phyloP scores from a whole-genome alignment of 2,329 filamentous ascomycete species.

The Ceratocystis eucalypticola region DNA sequence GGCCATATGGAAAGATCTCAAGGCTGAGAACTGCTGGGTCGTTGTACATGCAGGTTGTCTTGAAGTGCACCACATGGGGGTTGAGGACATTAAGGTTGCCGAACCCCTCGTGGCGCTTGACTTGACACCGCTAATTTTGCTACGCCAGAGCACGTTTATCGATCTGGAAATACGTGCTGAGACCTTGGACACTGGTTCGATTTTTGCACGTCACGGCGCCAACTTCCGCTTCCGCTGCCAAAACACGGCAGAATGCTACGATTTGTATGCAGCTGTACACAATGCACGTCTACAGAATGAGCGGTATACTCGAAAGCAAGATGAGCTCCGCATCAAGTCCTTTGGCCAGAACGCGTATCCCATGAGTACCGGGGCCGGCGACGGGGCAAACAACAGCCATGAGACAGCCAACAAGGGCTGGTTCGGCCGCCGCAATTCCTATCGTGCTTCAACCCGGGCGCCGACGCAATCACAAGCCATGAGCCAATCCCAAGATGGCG shows the following conservation, averaged over 20 bases:
- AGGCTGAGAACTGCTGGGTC: constrained; percentile 39
- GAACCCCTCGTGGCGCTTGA: constrained; percentile 56
- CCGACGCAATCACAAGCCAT: constrained; percentile 29
- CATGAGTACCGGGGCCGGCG: background rate
- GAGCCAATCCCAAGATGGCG: constrained; percentile 55
- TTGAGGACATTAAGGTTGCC: constrained; percentile 26
- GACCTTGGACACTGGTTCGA: constrained; percentile 55
- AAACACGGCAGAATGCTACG: constrained; percentile 62
- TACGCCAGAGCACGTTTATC: constrained; percentile 79
- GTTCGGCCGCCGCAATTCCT: constrained; percentile 52
- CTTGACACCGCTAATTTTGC: constrained; percentile 78
- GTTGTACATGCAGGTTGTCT: constrained; percentile 45
- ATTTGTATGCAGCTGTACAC: constrained; percentile 77
- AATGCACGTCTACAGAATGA: constrained; percentile 82
- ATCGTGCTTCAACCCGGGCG: constrained; percentile 47
- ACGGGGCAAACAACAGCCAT: constrained; percentile 27
- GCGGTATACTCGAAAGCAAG: constrained; percentile 59
- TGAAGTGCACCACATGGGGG: constrained; percentile 37
- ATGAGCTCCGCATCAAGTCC: constrained; percentile 56
- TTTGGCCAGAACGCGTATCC: constrained; percentile 40
- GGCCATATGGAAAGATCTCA: constrained; percentile 47
- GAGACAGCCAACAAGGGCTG: constrained; percentile 32
- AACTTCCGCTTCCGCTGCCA: constrained; percentile 87
- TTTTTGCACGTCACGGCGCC: constrained; percentile 47
- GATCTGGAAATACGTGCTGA: constrained; percentile 91